Conservation (phyloP, 2,329 filamentous ascomycete species). For the Fusarium annulatum region DNA sequence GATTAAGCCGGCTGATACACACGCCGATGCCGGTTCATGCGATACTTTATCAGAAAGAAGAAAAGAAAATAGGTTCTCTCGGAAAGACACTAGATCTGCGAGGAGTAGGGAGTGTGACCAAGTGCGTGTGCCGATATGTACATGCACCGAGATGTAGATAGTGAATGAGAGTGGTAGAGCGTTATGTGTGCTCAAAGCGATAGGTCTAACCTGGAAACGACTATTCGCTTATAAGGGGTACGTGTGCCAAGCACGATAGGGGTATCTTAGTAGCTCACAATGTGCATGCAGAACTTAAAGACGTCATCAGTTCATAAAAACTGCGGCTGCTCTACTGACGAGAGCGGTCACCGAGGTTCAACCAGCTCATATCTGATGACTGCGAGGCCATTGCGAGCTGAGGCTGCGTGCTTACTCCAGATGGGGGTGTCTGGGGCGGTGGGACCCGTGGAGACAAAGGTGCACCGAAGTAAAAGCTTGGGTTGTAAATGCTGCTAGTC, state of each 20-base stretch:
- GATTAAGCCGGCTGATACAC: conserved; percentile 49
- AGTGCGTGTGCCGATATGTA: conserved; percentile 26
- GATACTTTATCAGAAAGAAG: conserved; percentile 35
- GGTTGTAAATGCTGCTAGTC: conserved; percentile 63
- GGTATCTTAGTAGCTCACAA: conserved; percentile 36
- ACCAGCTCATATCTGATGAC: conserved; percentile 80
- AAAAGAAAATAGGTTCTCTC: conserved; percentile 31
- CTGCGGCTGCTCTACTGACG: conserved; percentile 39
- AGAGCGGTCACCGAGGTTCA: conserved; percentile 71
- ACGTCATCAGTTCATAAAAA: conserved; percentile 36
- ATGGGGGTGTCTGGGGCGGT: conserved; percentile 47
- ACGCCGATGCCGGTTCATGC: conserved; percentile 47
- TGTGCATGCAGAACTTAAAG: conserved; percentile 21
- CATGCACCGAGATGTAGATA: conserved; percentile 25
- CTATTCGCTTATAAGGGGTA: conserved; percentile 13
- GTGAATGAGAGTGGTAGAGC: conserved; percentile 25
- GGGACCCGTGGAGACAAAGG: conserved; percentile 53
- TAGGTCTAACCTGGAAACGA: conserved; percentile 5
- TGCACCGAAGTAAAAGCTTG: conserved; percentile 57
- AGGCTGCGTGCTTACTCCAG: conserved; percentile 59
- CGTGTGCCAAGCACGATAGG: conserved; percentile 29
- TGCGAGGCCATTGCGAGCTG: conserved; percentile 62
- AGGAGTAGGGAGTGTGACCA: conserved; percentile 30
- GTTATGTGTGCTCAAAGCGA: conserved; percentile 22
- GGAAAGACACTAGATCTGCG: conserved; percentile 27